Conservation (phyloP, 768 basidiomycete species). For the Suillus weaverae region DNA sequence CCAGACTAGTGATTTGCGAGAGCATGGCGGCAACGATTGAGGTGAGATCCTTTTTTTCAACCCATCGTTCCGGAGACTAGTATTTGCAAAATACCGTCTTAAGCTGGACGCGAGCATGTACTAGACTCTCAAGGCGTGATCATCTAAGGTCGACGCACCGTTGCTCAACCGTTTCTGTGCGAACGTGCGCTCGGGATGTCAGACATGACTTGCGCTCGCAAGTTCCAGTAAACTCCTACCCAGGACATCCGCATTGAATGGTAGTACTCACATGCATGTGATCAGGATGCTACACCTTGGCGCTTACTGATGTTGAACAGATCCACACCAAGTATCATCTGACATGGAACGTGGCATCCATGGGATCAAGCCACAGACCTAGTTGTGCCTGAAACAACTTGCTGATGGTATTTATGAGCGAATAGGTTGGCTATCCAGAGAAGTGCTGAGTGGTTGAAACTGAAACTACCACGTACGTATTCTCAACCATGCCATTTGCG, state of each 20-base stretch:
- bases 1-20: not conserved
- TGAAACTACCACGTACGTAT: not conserved
- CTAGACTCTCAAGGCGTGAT: not conserved
- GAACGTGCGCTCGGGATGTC: not conserved
- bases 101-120: not conserved
- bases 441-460: not conserved
- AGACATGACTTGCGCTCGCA: not conserved
- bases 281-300: not conserved
- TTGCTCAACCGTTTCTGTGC: not conserved
- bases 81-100: not conserved
- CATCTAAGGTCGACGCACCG: not conserved
- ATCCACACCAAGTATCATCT: not conserved
- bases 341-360: not conserved
- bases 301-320: not conserved
- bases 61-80: too few species aligned
- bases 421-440: not conserved
- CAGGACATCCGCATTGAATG: not conserved
- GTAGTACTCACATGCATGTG: not conserved
- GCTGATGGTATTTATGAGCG: not conserved
- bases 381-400: not conserved
- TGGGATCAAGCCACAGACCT: not conserved
- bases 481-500: not conserved
- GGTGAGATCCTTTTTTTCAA: not conserved
- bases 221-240: not conserved
- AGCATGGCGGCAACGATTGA: not conserved